Conservation (phyloP, 345 rosid genomes). For the Euphorbia tirucalli region DNA sequence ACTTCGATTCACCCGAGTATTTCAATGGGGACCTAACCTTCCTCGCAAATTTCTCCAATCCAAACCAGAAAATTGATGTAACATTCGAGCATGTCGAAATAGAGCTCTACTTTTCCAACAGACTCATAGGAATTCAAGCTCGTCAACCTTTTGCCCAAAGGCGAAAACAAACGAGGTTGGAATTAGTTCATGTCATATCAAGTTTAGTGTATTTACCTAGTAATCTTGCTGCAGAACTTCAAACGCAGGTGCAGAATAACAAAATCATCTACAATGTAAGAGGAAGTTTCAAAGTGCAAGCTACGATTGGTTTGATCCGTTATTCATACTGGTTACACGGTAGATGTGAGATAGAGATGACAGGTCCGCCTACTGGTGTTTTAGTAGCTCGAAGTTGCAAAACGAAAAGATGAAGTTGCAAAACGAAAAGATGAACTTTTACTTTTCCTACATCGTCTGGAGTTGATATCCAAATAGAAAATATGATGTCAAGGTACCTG, state of each 20-base stretch:
- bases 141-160: conserved; percentile 65
- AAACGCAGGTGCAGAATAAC: conserved; percentile 63
- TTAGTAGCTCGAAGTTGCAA: conserved; percentile 57
- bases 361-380: conserved; percentile 75
- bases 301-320: conserved; percentile 61
- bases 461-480: conserved; percentile 12
- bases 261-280: conserved; percentile 53
- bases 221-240: conserved; percentile 54
- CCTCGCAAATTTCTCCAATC: conserved; percentile 72
- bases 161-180: conserved; percentile 48
- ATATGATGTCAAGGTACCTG: not conserved
- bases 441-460: conserved; percentile 9
- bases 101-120: conserved; percentile 68
- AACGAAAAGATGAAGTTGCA: conserved; percentile 49
- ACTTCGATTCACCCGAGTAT: conserved; percentile 74
- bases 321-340: conserved; percentile 75
- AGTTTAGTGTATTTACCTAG: conserved; percentile 76
- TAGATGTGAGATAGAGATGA: conserved; percentile 62
- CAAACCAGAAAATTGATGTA: conserved; percentile 59
- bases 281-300: conserved; percentile 68
- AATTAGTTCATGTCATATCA: conserved; percentile 59
- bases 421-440: not conserved
- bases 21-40: conserved; percentile 75
- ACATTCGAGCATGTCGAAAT: conserved; percentile 55
- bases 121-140: conserved; percentile 50